Conservation (phyloP, 805 yeast species). For the Sugiyamaella qingdaonensis region DNA sequence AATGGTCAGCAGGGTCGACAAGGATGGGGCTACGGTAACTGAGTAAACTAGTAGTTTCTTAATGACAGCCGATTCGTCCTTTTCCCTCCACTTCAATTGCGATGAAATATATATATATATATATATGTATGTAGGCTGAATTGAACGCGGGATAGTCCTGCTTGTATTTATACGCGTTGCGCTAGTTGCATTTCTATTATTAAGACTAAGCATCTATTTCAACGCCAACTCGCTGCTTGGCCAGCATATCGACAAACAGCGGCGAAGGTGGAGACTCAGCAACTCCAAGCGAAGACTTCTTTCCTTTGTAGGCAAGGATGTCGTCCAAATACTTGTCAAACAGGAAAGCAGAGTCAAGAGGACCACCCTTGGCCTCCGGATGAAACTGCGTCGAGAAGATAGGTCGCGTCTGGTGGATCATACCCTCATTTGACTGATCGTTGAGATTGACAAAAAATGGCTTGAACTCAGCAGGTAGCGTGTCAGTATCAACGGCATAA, state of each 20-base stretch:
- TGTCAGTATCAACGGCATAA: slow-evolving; percentile 83
- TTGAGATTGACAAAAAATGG: slow-evolving; percentile 90
- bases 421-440: slow-evolving; percentile 96
- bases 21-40: slow-evolving; percentile 24
- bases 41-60: not conserved
- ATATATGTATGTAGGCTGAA: slow-evolving; percentile 1
- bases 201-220: slow-evolving; percentile 35
- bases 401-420: slow-evolving; percentile 83
- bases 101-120: not conserved
- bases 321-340: slow-evolving; percentile 84
- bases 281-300: slow-evolving; percentile 39
- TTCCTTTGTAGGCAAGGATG: slow-evolving; percentile 51
- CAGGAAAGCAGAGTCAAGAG: slow-evolving; percentile 84
- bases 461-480: slow-evolving; percentile 72
- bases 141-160: slow-evolving; percentile 4
- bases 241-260: slow-evolving; percentile 36
- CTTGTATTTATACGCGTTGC: not conserved
- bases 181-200: not conserved
- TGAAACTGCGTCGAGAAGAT: slow-evolving; percentile 97
- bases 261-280: slow-evolving; percentile 39
- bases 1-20: slow-evolving; percentile 27
- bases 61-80: not conserved
- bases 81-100: not conserved
- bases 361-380: slow-evolving; percentile 99
- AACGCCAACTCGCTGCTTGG: slow-evolving; percentile 41